Evolutionary conservation across 208 protist species (phyloP), one percentile per base, ranked within the genome.

Genomic region (Leishmania braziliensis): DNA sequence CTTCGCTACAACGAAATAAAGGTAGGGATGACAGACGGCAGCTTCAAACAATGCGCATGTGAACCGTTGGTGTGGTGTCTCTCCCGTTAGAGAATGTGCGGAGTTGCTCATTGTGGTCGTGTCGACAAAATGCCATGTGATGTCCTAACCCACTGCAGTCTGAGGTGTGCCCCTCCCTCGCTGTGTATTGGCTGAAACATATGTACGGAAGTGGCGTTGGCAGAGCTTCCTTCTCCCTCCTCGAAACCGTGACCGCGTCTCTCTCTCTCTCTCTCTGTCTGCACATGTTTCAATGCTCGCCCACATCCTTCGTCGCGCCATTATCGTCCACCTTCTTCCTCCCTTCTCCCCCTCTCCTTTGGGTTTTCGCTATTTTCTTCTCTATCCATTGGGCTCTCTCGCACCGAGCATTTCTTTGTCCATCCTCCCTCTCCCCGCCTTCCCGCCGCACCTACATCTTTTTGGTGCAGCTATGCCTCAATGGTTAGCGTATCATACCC

Each of bases 401-500:
- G 48, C 48, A 20, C 26, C 33, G 20, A 14, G 3, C 51, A 29
- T 60, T 50, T 46, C 48, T 70, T 48, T 69, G 18, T 18, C 63
- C 56, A 62, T 71, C n/a, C 60, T 51, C 58, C 39, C 5, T 46
- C 51, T 46, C 20, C 43, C 58, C 18, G 5, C 68, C 2, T 60
- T 36, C 8, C 12, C 72, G 1, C 48, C 29, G n/a, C 51, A 18
- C 12, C 5, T 53, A 16, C 56, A 46, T 46, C 43, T 8, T 6
- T 50, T 20, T 18, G 36, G 53, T 6, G 72, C n/a, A 63, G 53
- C 72, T 76, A 48, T 50, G 51, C 51, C 51, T 60, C 51, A 26
- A 63, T 62, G 48, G 72, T 53, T 46, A 58, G 53, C n/a, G 72
- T 29, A 26, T 43, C 72, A 73, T 73, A n/a, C 46, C 26, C 69